Evolutionary conservation across 1,284 basidiomycete genomes (phyloP).

Genomic region (Meripilus lineatus): DNA sequence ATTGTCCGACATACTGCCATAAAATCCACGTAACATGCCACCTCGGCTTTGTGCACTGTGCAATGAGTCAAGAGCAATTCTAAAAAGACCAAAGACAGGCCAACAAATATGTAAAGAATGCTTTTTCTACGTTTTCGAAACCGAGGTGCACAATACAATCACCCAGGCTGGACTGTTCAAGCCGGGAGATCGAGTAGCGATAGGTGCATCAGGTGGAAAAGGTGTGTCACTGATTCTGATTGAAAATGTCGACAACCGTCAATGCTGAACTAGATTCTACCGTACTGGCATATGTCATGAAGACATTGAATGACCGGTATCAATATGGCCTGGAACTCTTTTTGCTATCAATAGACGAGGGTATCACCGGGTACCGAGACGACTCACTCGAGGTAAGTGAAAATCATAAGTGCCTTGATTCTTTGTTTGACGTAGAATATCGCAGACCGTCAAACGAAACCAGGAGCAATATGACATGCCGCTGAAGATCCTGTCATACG

Average conservation of each 20-base stretch:
- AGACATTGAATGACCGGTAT: constrained; percentile 91
- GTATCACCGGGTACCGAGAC: constrained; percentile 97
- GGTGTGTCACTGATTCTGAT: constrained; percentile 47
- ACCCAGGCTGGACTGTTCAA: constrained; percentile 77
- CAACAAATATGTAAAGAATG: constrained; percentile 95
- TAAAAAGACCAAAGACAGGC: constrained; percentile 95
- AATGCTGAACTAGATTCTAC: constrained; percentile 75
- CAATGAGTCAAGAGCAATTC: constrained; percentile 72
- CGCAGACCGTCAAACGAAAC: constrained; percentile 94
- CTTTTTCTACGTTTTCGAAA: constrained; percentile 97
- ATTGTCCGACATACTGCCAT: too few relatives aligned
- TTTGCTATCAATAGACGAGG: constrained; percentile 96
- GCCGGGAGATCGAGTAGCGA: constrained; percentile 92
- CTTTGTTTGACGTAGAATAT: not conserved
- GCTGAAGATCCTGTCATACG: constrained; percentile 93
- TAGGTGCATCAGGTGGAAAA: constrained; percentile 98
- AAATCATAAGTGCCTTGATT: not conserved
- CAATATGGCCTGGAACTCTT: constrained; percentile 90
- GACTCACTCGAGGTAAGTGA: constrained; percentile 85
- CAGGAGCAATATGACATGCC: constrained; percentile 94
- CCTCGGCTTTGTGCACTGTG: constrained; percentile 75
- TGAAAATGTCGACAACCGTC: not conserved
- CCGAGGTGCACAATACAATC: constrained; percentile 97
- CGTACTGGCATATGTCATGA: constrained; percentile 96
- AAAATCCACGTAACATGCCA: too few relatives aligned